phyloP scores from a whole-genome alignment of 2,329 filamentous ascomycete species.

The Pyricularia sp. region DNA sequence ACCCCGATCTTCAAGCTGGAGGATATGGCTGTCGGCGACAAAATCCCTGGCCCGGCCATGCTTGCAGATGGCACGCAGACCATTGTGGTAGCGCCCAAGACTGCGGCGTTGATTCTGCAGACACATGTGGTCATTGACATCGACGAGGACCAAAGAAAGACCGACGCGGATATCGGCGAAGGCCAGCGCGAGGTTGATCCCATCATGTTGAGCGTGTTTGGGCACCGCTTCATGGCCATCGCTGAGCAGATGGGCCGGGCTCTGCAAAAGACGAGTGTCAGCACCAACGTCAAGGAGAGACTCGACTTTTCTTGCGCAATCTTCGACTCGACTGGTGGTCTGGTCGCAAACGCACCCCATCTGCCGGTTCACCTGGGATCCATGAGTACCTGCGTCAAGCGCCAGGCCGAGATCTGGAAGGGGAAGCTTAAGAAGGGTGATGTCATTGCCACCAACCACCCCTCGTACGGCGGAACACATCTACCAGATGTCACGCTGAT shows the following conservation, averaged over 20 bases:
- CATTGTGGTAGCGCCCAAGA: constrained; percentile 57
- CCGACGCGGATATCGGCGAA: not conserved
- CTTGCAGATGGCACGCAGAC: constrained; percentile 60
- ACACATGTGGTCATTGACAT: constrained; percentile 67
- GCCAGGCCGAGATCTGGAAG: constrained; percentile 47
- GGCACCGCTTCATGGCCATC: constrained; percentile 65
- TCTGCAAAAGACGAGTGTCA: constrained; percentile 61
- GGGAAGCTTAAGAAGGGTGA: constrained; percentile 64
- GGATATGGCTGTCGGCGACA: constrained; percentile 49
- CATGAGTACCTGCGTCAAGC: constrained; percentile 64
- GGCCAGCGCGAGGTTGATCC: constrained; percentile 40
- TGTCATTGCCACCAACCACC: constrained; percentile 65
- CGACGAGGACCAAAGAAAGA: constrained; percentile 27
- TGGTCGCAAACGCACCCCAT: constrained; percentile 63
- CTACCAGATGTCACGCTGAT: constrained; percentile 65
- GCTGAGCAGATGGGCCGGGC: constrained; percentile 64
- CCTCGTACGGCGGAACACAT: constrained; percentile 66
- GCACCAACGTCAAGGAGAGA: constrained; percentile 63
- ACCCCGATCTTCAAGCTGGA: constrained; percentile 61
- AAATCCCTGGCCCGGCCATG: constrained; percentile 55
- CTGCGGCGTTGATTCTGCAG: constrained; percentile 53
- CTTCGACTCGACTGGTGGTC: constrained; percentile 57
- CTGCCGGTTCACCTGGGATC: constrained; percentile 62
- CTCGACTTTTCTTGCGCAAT: constrained; percentile 65
- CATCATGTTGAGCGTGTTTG: constrained; percentile 60